Evolutionary conservation across 2,329 filamentous ascomycete species (phyloP).

Genomic region (Gaeumannomyces tritici): DNA sequence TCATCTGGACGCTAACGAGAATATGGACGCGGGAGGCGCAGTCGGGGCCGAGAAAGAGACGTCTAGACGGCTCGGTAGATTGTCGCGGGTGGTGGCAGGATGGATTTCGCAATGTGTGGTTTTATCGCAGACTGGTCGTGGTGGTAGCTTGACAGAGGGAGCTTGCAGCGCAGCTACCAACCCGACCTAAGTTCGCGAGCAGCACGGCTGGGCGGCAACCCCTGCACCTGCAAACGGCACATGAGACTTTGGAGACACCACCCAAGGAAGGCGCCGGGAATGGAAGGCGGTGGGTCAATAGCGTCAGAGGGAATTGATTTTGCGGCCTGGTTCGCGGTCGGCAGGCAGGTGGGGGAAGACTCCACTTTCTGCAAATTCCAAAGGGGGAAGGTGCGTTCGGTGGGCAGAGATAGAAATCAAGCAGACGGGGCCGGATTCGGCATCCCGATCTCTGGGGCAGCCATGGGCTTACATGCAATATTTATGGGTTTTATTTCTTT

Average conservation of each 20-base stretch:
- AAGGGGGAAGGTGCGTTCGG: no score
- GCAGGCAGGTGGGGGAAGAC: not conserved
- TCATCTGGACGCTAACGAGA: not conserved
- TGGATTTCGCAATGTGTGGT: not conserved
- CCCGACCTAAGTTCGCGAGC: no score
- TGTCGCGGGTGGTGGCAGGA: not conserved
- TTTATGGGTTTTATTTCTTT: no score
- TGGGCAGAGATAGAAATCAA: no score
- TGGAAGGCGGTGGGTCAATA: conserved; percentile 2
- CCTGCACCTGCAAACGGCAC: not conserved
- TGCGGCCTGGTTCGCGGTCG: no score
- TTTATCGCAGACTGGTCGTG: not conserved
- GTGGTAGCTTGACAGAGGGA: not conserved
- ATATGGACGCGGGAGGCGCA: not conserved
- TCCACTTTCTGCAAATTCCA: not conserved
- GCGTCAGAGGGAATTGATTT: not conserved
- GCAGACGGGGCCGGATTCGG: no score
- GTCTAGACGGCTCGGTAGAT: not conserved
- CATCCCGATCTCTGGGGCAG: no score
- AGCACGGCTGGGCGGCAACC: not conserved
- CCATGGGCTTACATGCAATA: no score
- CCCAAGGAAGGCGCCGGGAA: not conserved
- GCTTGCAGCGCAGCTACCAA: no score
- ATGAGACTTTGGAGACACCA: not conserved
- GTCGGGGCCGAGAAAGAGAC: not conserved